Evolutionary conservation across 169 alveolate genomes (phyloP).

Genomic region (Eimeria mitis): DNA sequence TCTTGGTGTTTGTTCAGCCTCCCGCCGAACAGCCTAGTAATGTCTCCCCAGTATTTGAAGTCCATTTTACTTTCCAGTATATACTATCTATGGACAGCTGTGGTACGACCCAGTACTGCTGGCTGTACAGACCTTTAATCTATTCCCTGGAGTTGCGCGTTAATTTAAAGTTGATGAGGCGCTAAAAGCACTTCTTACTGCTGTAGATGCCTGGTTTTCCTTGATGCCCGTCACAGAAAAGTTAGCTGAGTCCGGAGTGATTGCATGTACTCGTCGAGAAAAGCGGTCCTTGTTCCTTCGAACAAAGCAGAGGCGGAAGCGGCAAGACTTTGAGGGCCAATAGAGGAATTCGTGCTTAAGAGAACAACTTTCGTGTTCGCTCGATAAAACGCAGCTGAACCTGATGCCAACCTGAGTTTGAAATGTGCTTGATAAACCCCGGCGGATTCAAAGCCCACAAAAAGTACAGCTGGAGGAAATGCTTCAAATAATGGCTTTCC

Average conservation of each 20-base stretch:
- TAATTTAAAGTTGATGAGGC: too few relatives aligned
- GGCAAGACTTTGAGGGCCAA: not conserved
- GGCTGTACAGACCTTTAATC: not conserved
- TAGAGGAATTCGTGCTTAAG: not conserved
- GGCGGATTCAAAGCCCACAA: slow-evolving; percentile 60
- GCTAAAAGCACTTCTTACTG: slow-evolving; percentile 18
- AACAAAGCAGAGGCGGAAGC: not conserved
- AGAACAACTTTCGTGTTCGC: not conserved
- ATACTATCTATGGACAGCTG: not conserved
- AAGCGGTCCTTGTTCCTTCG: slow-evolving; percentile 64
- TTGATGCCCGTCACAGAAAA: slow-evolving; percentile 45
- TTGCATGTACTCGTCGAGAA: slow-evolving; percentile 64
- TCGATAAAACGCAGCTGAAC: not conserved
- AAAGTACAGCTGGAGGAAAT: slow-evolving; percentile 60
- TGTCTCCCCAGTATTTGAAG: not conserved
- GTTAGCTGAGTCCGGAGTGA: slow-evolving; percentile 66
- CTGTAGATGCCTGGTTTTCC: slow-evolving; percentile 63
- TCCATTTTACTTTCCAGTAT: not conserved
- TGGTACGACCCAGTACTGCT: not conserved
- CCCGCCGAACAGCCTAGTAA: not conserved
- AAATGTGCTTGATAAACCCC: slow-evolving; percentile 46
- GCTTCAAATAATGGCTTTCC: slow-evolving; percentile 68
- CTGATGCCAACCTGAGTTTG: slow-evolving; percentile 56
- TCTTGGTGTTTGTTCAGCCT: too few relatives aligned
- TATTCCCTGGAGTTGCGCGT: not conserved